Evolutionary conservation across 2,329 filamentous ascomycete species (phyloP).

Genomic region (Paraphoma chrysanthemicola): DNA sequence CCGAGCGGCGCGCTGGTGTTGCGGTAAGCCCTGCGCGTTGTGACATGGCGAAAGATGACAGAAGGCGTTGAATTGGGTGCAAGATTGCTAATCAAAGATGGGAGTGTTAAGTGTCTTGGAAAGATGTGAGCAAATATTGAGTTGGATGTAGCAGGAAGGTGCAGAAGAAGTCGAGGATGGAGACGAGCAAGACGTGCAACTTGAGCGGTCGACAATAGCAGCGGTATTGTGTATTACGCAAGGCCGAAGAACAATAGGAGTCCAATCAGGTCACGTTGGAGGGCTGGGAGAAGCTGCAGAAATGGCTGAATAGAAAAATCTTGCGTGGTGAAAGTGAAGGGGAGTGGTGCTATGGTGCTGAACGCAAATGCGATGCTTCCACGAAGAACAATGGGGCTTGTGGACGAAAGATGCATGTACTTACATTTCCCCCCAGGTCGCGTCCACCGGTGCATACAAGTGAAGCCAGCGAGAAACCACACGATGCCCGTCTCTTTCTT

Average conservation of each 20-base stretch:
- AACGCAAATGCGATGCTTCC: slow-evolving; percentile 7
- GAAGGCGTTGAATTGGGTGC: background rate
- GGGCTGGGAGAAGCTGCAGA: background rate
- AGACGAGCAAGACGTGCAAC: background rate
- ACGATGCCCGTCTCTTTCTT: slow-evolving; percentile 4
- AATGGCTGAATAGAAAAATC: background rate
- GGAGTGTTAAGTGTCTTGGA: background rate
- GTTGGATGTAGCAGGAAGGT: background rate
- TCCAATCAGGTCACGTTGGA: slow-evolving; percentile 4
- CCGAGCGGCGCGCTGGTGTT: slow-evolving; percentile 41
- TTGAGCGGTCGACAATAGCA: slow-evolving; percentile 6
- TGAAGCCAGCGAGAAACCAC: too few species aligned
- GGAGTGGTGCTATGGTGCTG: background rate
- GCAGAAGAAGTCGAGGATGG: background rate
- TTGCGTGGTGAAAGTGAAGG: slow-evolving; percentile 1
- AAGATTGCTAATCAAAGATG: background rate
- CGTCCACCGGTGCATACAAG: too few species aligned
- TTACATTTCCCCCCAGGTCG: slow-evolving; percentile 8
- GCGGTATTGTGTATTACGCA: background rate
- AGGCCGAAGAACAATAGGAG: slow-evolving; percentile 9
- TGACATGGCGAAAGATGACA: slow-evolving; percentile 25
- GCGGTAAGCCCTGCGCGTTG: slow-evolving; percentile 25
- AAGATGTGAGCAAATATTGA: background rate
- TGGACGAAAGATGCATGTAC: slow-evolving; percentile 8
- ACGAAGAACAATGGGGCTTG: slow-evolving; percentile 7